Percentiles rank a stretch among this genome's conserved stretches.
Conservation (phyloP, 148 eudicot genomes). For the Diospyros kaki region DNA sequence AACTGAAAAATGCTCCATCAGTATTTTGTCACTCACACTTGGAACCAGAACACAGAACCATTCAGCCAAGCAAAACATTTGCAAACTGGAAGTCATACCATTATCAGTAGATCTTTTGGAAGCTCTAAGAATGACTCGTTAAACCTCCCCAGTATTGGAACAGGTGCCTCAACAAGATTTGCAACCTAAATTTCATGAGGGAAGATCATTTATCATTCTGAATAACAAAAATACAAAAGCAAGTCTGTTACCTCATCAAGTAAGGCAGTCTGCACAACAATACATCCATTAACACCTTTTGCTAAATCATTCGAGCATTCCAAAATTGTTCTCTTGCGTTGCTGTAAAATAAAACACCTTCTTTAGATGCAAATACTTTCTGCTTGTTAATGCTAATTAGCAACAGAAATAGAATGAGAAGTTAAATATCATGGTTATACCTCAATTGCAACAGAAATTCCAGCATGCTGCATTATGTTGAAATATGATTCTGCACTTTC, state of each 20-base stretch:
- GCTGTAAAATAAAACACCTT: slow-evolving; percentile 36
- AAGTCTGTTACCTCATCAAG: slow-evolving; percentile 73
- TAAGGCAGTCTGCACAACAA: slow-evolving; percentile 58
- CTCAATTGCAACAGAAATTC: slow-evolving; percentile 71
- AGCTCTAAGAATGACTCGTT: slow-evolving; percentile 78
- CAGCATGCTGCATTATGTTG: slow-evolving; percentile 57
- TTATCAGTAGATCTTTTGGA: slow-evolving; percentile 87
- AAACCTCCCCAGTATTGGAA: slow-evolving; percentile 82
- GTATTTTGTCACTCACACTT: no score
- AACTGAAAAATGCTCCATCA: no score
- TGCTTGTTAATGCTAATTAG: neutral
- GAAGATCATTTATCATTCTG: slow-evolving; percentile 4
- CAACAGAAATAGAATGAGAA: neutral
- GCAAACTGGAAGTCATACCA: slow-evolving; percentile 45
- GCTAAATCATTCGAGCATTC: slow-evolving; percentile 65
- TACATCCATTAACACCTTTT: slow-evolving; percentile 50
- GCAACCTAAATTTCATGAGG: slow-evolving; percentile 51
- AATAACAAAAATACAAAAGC: neutral
- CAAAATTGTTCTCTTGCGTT: slow-evolving; percentile 66
- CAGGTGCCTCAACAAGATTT: slow-evolving; percentile 95
- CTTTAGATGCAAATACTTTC: neutral
- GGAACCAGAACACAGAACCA: no score
- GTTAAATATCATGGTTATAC: slow-evolving; percentile 23
- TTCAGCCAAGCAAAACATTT: neutral
- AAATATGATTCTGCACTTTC: slow-evolving; percentile 80